Conservation (phyloP, 768 basidiomycete species). For the Jaapia argillacea region DNA sequence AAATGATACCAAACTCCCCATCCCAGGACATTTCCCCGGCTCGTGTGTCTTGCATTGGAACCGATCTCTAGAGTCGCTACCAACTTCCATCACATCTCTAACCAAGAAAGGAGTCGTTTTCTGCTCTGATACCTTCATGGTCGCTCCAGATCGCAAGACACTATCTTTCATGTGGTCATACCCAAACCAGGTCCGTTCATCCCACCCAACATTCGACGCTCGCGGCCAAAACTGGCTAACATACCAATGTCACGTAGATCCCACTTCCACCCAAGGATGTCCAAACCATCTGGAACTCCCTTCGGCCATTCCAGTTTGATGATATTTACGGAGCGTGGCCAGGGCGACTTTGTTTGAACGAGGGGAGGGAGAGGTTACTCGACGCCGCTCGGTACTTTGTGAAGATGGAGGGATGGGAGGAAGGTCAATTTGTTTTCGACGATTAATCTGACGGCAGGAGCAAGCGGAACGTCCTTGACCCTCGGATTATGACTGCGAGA, state of each 20-base stretch:
- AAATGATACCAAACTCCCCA: not conserved
- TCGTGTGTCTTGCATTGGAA: slow-evolving; percentile 1
- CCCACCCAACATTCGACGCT: too few relatives aligned
- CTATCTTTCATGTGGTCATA: slow-evolving; percentile 1
- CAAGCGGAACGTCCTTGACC: too few relatives aligned
- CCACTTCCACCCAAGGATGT: not conserved
- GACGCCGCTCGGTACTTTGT: not conserved
- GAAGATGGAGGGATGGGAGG: not conserved
- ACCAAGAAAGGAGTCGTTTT: not conserved
- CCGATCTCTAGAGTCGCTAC: not conserved
- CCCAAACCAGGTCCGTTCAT: not conserved
- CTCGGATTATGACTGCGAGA: too few relatives aligned
- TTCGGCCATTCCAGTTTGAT: not conserved
- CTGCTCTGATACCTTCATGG: not conserved
- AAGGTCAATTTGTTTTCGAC: not conserved
- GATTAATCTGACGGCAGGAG: too few relatives aligned
- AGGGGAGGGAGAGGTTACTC: not conserved
- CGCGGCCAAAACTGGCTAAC: not conserved
- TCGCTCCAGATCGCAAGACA: not conserved
- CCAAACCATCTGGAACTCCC: not conserved
- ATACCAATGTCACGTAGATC: not conserved
- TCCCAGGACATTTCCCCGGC: not conserved
- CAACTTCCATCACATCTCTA: not conserved
- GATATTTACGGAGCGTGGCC: not conserved
- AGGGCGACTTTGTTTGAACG: not conserved